A percentile compares a stretch with the other conserved stretches of the same genome.
Conservation (phyloP, 768 basidiomycete species). For the Tephrocybe sp. region DNA sequence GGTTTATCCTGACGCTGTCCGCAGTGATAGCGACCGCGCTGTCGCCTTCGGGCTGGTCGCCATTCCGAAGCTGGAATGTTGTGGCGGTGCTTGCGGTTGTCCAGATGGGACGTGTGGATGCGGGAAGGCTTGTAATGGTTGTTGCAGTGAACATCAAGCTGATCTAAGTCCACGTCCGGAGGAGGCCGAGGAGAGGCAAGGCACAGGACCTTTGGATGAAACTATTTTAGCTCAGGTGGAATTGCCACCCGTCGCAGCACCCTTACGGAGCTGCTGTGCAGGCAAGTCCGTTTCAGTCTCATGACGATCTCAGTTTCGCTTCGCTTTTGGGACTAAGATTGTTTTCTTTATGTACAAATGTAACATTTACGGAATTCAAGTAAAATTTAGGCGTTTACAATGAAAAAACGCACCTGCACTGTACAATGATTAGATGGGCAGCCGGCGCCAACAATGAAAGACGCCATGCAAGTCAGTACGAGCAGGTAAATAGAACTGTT, state of each 20-base stretch:
- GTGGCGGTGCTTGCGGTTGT: conserved; percentile 60
- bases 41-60: conserved; percentile 48
- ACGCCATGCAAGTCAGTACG: neutral
- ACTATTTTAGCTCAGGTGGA: neutral
- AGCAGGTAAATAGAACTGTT: no score
- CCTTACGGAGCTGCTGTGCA: conserved; percentile 30
- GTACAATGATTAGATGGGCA: no score
- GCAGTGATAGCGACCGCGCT: conserved; percentile 35
- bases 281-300: conserved; percentile 13
- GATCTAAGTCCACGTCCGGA: neutral
- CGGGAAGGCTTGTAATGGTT: conserved; percentile 53
- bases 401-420: no score
- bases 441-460: no score
- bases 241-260: neutral
- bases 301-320: neutral
- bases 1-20: conserved; percentile 39
- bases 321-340: neutral
- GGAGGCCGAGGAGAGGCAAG: neutral
- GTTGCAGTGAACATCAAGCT: conserved; percentile 37
- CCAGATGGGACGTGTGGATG: conserved; percentile 54
- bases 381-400: no score
- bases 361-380: neutral
- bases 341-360: neutral
- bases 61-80: conserved; percentile 67
- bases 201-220: neutral